Percentiles rank a stretch among this genome's conserved stretches.
phyloP scores from a whole-genome alignment of 495 filamentous ascomycete genomes.

The Penicillium cataractarum region DNA sequence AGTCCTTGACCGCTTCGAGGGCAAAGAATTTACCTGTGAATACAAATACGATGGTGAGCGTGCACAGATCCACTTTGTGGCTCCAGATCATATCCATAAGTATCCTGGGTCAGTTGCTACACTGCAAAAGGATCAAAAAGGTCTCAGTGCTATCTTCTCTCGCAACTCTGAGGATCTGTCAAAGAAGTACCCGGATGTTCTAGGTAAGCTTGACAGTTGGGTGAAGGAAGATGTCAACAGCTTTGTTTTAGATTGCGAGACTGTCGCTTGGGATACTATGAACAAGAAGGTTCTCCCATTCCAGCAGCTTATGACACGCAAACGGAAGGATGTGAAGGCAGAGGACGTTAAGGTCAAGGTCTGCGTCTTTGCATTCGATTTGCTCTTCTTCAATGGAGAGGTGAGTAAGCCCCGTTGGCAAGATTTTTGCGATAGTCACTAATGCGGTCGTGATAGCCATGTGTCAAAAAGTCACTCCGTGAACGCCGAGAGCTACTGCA shows the following conservation, averaged over 20 bases:
- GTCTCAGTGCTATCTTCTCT: constrained; percentile 89
- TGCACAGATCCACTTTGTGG: constrained; percentile 96
- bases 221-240: constrained; percentile 86
- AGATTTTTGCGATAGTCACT: constrained; percentile 9
- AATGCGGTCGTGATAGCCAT: constrained; percentile 47
- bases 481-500: constrained; percentile 81
- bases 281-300: constrained; percentile 96
- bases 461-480: constrained; percentile 84
- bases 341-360: constrained; percentile 98
- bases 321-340: constrained; percentile 95
- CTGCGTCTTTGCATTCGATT: constrained; percentile 95
- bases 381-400: constrained; percentile 93
- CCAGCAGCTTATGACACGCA: constrained; percentile 96
- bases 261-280: constrained; percentile 91
- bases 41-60: constrained; percentile 98
- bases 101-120: constrained; percentile 54
- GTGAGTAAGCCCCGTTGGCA: constrained; percentile 36
- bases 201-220: constrained; percentile 85
- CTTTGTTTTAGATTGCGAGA: constrained; percentile 97
- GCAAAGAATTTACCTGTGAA: constrained; percentile 94
- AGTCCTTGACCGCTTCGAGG: constrained; percentile 95
- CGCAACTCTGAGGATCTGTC: constrained; percentile 94
- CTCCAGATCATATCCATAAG: constrained; percentile 73
- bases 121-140: constrained; percentile 57
- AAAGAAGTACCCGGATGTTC: constrained; percentile 96